Evolutionary conservation across 306 rosid genomes (phyloP).

Genomic region (Heteromeles arbutifolia): DNA sequence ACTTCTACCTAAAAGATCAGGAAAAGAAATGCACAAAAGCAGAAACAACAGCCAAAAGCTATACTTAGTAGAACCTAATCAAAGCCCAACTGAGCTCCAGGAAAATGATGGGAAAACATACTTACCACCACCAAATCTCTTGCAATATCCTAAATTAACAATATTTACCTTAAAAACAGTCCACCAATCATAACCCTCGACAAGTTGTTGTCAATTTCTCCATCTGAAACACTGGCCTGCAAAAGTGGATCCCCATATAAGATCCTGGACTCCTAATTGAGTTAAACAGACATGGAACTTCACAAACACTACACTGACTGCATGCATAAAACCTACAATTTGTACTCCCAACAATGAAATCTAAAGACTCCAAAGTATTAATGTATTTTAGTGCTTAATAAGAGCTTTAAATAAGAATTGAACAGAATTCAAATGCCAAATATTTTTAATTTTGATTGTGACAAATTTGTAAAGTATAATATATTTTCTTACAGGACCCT

Average conservation of each 20-base stretch:
- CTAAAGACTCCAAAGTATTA: not conserved
- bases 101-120: not conserved
- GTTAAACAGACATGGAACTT: conserved; percentile 12
- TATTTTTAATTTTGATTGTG: not conserved
- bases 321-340: not conserved
- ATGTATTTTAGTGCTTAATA: not conserved
- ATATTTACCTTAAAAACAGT: conserved; percentile 66
- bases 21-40: not conserved
- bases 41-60: not conserved
- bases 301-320: not conserved
- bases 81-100: not conserved
- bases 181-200: conserved; percentile 80
- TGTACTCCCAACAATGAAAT: not conserved
- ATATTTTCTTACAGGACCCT: not conserved
- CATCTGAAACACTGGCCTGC: conserved; percentile 86
- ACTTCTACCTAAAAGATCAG: not conserved
- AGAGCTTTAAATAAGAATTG: not conserved
- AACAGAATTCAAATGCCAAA: not conserved
- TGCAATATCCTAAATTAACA: conserved; percentile 13
- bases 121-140: not conserved
- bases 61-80: not conserved
- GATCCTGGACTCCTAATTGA: conserved; percentile 12
- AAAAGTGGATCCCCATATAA: conserved; percentile 26
- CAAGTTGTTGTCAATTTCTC: conserved; percentile 71
- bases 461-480: not conserved